phyloP scores from a whole-genome alignment of 2,329 filamentous ascomycete species.

The Aspergillus transmontanensis region DNA sequence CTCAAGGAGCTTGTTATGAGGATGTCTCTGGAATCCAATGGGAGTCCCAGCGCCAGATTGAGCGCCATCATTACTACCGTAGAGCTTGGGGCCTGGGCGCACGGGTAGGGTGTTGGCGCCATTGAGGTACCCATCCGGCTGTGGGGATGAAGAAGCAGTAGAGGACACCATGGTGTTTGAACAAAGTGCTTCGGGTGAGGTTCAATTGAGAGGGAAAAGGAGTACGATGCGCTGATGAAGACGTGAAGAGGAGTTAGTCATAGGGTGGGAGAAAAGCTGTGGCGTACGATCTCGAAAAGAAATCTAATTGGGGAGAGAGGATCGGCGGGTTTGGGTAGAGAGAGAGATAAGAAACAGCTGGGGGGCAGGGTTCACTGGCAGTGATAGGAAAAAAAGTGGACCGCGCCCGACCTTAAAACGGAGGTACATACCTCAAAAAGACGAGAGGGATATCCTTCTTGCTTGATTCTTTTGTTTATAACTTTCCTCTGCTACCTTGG shows the following conservation, averaged over 20 bases:
- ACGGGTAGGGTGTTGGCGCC: slow-evolving; percentile 29
- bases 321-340: background rate
- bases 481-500: background rate
- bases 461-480: background rate
- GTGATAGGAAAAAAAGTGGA: background rate
- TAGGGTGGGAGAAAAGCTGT: background rate
- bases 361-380: background rate
- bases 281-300: background rate
- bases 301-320: background rate
- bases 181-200: background rate
- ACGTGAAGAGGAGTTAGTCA: background rate
- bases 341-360: background rate
- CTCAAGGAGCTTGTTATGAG: slow-evolving; percentile 61
- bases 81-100: slow-evolving; percentile 35
- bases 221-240: background rate
- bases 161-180: slow-evolving; percentile 35
- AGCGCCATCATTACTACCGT: slow-evolving; percentile 34
- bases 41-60: slow-evolving; percentile 43
- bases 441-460: background rate
- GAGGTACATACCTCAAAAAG: background rate
- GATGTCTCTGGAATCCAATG: slow-evolving; percentile 45
- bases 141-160: slow-evolving; percentile 27
- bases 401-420: background rate
- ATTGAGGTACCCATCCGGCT: slow-evolving; percentile 30
- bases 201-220: slow-evolving; percentile 5